Evolutionary conservation across 768 basidiomycete species (phyloP).

Genomic region (Panus rudis): DNA sequence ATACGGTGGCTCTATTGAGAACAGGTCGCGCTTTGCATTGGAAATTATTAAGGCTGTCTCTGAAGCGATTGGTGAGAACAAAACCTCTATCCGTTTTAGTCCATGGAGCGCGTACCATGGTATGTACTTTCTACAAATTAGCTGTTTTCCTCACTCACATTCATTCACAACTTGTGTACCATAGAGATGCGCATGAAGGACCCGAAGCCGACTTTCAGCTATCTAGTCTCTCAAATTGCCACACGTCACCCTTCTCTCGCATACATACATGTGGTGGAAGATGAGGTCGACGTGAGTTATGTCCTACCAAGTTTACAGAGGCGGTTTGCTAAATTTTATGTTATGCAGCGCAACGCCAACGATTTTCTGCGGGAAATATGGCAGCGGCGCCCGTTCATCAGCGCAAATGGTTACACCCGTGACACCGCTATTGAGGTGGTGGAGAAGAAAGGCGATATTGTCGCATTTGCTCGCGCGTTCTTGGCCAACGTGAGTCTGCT

Average conservation of each 20-base stretch:
- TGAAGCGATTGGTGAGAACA: conserved; percentile 34
- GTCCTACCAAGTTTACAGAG: background rate
- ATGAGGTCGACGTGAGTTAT: conserved; percentile 4
- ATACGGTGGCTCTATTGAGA: conserved; percentile 45
- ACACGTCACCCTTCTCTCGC: conserved; percentile 33
- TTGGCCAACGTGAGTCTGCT: conserved; percentile 7
- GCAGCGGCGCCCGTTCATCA: conserved; percentile 13
- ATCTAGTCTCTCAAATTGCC: conserved; percentile 37
- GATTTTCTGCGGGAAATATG: conserved; percentile 21
- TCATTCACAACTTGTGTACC: conserved; percentile 10
- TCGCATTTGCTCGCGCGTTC: conserved; percentile 7
- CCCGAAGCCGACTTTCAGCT: conserved; percentile 46
- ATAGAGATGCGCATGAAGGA: conserved; percentile 43
- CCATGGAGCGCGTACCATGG: conserved; percentile 30
- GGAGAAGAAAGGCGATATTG: conserved; percentile 7
- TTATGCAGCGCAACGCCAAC: too few species aligned
- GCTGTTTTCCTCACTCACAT: background rate
- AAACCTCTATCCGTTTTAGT: conserved; percentile 31
- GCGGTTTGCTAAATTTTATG: too few species aligned
- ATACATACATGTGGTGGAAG: conserved; percentile 32
- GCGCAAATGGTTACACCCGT: conserved; percentile 18
- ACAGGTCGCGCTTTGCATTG: conserved; percentile 37
- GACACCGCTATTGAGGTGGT: conserved; percentile 15
- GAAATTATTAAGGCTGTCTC: conserved; percentile 34
- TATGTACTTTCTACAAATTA: conserved; percentile 4